phyloP scores from a whole-genome alignment of 805 yeast species.

The Lipomyces sp. region DNA sequence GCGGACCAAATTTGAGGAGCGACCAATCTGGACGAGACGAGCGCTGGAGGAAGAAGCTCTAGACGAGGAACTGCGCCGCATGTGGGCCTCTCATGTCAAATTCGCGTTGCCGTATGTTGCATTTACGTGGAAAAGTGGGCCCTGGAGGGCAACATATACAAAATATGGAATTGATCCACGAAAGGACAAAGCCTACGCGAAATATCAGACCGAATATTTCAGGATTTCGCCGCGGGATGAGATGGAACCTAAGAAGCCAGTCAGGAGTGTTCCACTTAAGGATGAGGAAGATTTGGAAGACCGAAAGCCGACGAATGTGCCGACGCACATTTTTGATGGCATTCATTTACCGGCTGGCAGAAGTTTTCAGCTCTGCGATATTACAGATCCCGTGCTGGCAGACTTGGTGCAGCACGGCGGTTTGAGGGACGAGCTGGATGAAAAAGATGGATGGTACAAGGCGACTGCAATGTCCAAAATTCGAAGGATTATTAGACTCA shows the following conservation, averaged over 20 bases:
- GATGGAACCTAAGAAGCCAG: constrained; percentile 23
- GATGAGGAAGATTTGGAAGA: constrained; percentile 45
- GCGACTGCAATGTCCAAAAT: constrained; percentile 64
- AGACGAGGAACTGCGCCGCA: constrained; percentile 43
- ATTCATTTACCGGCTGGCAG: constrained; percentile 67
- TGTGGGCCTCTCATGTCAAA: constrained; percentile 53
- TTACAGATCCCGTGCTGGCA: constrained; percentile 66
- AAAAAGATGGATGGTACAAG: constrained; percentile 80
- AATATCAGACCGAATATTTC: constrained; percentile 85
- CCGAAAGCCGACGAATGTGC: constrained; percentile 45
- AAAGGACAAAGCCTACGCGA: constrained; percentile 56
- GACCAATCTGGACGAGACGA: constrained; percentile 86
- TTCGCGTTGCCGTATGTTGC: constrained; percentile 85
- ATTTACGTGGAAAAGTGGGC: constrained; percentile 83
- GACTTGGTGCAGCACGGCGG: constrained; percentile 50
- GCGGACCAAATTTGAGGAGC: constrained; percentile 58
- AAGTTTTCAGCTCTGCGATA: constrained; percentile 78
- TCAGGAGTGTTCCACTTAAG: constrained; percentile 42
- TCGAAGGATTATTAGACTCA: constrained; percentile 72
- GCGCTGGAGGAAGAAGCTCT: constrained; percentile 53
- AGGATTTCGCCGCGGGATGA: constrained; percentile 49
- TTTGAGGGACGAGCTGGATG: constrained; percentile 54
- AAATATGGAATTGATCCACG: constrained; percentile 80
- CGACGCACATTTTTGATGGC: constrained; percentile 72
- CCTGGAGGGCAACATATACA: constrained; percentile 89